phyloP scores from a whole-genome alignment of 352 stramenopile species.

The Albugo laibachii region DNA sequence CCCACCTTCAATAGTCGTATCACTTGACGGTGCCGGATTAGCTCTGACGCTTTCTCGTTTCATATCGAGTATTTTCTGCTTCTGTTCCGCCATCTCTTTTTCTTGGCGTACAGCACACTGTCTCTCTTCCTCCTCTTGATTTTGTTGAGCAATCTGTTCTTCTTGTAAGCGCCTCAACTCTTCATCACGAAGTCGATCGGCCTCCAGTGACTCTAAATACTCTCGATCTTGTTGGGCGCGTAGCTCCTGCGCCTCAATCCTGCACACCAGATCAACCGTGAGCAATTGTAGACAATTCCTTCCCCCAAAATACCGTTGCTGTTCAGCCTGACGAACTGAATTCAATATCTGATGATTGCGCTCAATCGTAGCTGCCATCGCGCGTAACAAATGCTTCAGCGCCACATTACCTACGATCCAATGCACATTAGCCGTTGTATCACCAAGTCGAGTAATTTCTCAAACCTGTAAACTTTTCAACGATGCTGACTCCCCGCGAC shows the following conservation, averaged over 20 bases:
- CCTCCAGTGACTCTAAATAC: constrained; percentile 82
- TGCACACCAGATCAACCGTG: constrained; percentile 2
- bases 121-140: constrained; percentile 1
- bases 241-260: constrained; percentile 68
- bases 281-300: not conserved
- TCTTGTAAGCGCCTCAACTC: not conserved
- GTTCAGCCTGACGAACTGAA: constrained; percentile 38
- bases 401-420: constrained; percentile 22
- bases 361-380: constrained; percentile 29
- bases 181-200: constrained; percentile 62
- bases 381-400: constrained; percentile 31
- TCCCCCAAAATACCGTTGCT: constrained; percentile 19
- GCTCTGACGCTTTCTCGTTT: constrained; percentile 30
- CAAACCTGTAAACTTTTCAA: constrained; percentile 69
- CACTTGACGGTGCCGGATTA: constrained; percentile 20
- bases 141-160: not conserved
- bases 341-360: constrained; percentile 60
- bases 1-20: constrained; percentile 19
- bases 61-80: constrained; percentile 17
- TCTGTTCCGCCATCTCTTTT: constrained; percentile 20
- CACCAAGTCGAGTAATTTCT: not conserved
- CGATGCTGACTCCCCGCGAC: constrained; percentile 52
- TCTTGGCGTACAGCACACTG: constrained; percentile 25
- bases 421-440: not conserved
- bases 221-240: constrained; percentile 86